Base-by-base conservation (phyloP, 1,139 yeast species). In the Kluyveromyces sp. region DNA sequence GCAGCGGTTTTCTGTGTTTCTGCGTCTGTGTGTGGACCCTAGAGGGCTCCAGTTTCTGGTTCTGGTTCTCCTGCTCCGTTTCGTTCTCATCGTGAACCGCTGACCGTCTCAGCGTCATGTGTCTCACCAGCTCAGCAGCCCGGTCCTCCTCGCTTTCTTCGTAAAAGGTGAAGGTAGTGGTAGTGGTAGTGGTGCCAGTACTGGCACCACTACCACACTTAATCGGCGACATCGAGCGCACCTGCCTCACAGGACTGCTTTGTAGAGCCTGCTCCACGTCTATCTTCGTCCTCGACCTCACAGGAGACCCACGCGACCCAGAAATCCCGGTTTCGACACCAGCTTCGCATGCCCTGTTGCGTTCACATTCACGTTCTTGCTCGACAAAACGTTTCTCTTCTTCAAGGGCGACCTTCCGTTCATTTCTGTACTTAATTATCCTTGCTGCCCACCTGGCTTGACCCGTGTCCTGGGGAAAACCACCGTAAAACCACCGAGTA, bases 131-230 rank as follows among this genome's bases (percentile, higher is more conserved):
- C 8, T 44, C 45, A 3, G 49, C 45, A 3, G 52, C 50, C 27
- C 58, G 48, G 37, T 54, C 53, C 26, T 53, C 57, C 10, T 51
- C 45, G 3, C 58, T 50, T 43, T 56, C 60, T 42, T 55, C 57
- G 37, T 50, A 54, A 25, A 56, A 41, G 15, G 45, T 34, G 45
- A 56, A 56, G 10, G 29, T 4, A 2, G 42, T 25, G 7, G 32
- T 4, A 21, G 7, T 31, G 7, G 25, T 31, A n/a, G n/a, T n/a
- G n/a, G n/a, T n/a, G n/a, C n/a, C n/a, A n/a, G n/a, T n/a, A n/a
- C n/a, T n/a, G n/a, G n/a, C n/a, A n/a, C n/a, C n/a, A n/a, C 27
- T 30, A 5, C 26, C 36, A 7, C 33, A 15, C 33, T 33, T 41
- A 4, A 30, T 31, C 3, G 46, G 43, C 3, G 48, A 33, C 7